Conservation (phyloP, 2,329 filamentous ascomycete species). For the Colletotrichum sidae region DNA sequence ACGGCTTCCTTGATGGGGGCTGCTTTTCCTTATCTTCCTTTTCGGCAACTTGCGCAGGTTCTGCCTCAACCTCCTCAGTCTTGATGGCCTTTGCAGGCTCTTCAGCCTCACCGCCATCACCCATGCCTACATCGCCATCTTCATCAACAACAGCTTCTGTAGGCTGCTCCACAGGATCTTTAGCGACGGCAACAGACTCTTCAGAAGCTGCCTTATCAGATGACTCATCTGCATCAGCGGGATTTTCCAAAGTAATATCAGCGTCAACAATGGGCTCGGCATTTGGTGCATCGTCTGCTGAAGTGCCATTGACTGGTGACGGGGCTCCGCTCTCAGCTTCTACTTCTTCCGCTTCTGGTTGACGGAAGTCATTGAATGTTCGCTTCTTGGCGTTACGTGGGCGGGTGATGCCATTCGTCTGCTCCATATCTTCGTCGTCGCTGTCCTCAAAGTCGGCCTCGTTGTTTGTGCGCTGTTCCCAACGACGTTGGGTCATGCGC, state of each 20-base stretch:
- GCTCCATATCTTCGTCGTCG: slow-evolving; percentile 86
- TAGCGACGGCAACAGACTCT: slow-evolving; percentile 25
- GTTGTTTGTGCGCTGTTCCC: slow-evolving; percentile 81
- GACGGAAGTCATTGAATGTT: slow-evolving; percentile 64
- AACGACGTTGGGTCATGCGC: slow-evolving; percentile 83
- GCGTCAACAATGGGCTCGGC: slow-evolving; percentile 40
- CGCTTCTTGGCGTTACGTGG: slow-evolving; percentile 60
- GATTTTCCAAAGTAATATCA: slow-evolving; percentile 47
- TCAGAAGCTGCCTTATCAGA: slow-evolving; percentile 21
- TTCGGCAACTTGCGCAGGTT: slow-evolving; percentile 45
- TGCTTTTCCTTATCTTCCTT: slow-evolving; percentile 40
- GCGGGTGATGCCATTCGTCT: slow-evolving; percentile 75
- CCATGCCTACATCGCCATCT: slow-evolving; percentile 66
- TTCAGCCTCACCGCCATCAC: slow-evolving; percentile 48
- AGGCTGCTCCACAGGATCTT: slow-evolving; percentile 28
- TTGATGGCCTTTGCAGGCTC: slow-evolving; percentile 50
- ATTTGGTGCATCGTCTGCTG: slow-evolving; percentile 45
- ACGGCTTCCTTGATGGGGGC: slow-evolving; percentile 30
- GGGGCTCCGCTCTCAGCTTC: slow-evolving; percentile 52
- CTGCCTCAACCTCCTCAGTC: slow-evolving; percentile 52
- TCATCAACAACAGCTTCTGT: slow-evolving; percentile 51
- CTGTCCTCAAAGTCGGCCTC: slow-evolving; percentile 88
- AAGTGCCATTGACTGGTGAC: slow-evolving; percentile 51
- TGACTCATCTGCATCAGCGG: slow-evolving; percentile 42
- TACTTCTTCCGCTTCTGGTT: slow-evolving; percentile 52